phyloP scores from a whole-genome alignment of 2,329 filamentous ascomycete species.

The Dactylellina leptospora region DNA sequence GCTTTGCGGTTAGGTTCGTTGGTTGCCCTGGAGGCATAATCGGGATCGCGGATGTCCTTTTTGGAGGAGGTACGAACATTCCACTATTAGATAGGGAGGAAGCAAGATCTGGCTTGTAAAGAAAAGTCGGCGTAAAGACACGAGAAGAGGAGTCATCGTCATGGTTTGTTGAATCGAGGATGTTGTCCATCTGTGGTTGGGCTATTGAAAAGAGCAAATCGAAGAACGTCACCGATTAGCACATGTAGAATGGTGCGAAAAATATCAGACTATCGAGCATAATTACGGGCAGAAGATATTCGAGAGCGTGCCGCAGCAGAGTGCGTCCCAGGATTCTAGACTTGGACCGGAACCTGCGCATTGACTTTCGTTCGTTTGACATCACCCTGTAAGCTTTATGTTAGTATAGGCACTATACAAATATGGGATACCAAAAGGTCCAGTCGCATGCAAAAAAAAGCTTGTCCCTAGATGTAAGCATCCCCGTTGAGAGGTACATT shows the following conservation, averaged over 20 bases:
- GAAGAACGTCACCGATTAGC: constrained; percentile 5
- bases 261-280: not conserved
- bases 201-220: constrained; percentile 17
- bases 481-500: constrained; percentile 20
- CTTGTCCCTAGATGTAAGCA: constrained; percentile 51
- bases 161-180: not conserved
- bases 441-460: constrained; percentile 22
- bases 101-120: constrained; percentile 14
- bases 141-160: constrained; percentile 2
- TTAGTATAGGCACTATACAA: constrained; percentile 1
- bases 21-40: constrained; percentile 1
- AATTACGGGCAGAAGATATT: constrained; percentile 45
- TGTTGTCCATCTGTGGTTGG: constrained; percentile 8
- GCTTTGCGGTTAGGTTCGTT: not conserved
- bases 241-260: not conserved
- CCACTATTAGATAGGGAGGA: not conserved
- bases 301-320: constrained; percentile 17
- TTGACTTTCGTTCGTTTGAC: constrained; percentile 50
- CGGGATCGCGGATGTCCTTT: constrained; percentile 17
- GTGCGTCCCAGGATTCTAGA: constrained; percentile 29
- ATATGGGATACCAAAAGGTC: constrained; percentile 2
- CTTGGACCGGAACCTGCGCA: constrained; percentile 49
- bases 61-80: constrained; percentile 5
- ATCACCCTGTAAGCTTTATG: constrained; percentile 29
- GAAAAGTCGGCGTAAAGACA: constrained; percentile 23